These are phyloP conservation scores for Paramecium octaurelia DNA, from an alignment of 73 alveolate genomes.

Conservation along the genomic window DNA sequence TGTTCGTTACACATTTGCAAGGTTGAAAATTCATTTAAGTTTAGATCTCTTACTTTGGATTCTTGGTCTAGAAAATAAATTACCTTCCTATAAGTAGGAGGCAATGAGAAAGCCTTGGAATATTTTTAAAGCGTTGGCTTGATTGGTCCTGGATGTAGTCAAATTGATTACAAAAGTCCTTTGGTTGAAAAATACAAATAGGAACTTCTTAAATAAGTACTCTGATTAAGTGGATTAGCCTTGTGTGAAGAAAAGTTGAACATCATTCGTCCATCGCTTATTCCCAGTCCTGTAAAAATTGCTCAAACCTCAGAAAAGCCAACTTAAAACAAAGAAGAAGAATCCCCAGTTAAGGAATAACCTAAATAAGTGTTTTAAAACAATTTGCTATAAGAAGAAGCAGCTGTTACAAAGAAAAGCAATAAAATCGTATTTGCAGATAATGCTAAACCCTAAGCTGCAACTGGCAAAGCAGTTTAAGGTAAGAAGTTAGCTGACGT, in stretches of 20 bases:
- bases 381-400: neutral
- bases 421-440: conserved; percentile 3
- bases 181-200: neutral
- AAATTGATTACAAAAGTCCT: conserved; percentile 41
- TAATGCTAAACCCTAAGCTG: conserved; percentile 8
- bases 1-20: neutral
- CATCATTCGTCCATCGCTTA: neutral
- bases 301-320: neutral
- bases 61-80: conserved; percentile 46
- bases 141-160: neutral
- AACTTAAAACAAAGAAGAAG: neutral
- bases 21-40: neutral
- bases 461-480: neutral
- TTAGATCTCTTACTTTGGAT: conserved; percentile 38
- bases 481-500: conserved; percentile 22
- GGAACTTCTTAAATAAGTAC: conserved; percentile 19
- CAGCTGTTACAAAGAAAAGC: neutral
- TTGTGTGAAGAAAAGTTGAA: conserved; percentile 18
- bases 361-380: neutral
- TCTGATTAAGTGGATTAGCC: neutral
- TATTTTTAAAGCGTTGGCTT: conserved; percentile 36
- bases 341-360: neutral
- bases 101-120: conserved; percentile 34
- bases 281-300: neutral
- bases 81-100: conserved; percentile 13